These are phyloP conservation scores for Yarrowia sp. DNA, from an alignment of 805 yeast species.

Conservation along the genomic window DNA sequence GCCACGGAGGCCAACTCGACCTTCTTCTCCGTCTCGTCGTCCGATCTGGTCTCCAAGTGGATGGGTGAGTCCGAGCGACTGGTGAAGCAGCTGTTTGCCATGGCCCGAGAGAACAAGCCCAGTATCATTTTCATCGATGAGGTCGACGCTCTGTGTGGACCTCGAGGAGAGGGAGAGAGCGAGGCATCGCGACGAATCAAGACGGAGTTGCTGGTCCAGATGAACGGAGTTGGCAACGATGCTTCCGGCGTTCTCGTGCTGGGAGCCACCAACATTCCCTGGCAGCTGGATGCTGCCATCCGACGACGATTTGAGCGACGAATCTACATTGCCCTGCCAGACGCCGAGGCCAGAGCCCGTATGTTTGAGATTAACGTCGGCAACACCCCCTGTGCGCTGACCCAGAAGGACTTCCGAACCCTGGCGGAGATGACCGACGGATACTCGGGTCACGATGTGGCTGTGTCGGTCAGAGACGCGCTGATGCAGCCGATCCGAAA, in stretches of 20 bases:
- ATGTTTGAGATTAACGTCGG: slow-evolving; percentile 96
- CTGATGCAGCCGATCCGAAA: slow-evolving; percentile 96
- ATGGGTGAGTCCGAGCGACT: slow-evolving; percentile 98
- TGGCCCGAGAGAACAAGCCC: slow-evolving; percentile 97
- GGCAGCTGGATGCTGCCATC: slow-evolving; percentile 98
- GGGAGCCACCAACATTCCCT: slow-evolving; percentile 98
- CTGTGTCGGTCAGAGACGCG: slow-evolving; percentile 95
- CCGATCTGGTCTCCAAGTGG: slow-evolving; percentile 96
- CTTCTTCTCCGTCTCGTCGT: slow-evolving; percentile 92
- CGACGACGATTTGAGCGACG: slow-evolving; percentile 94
- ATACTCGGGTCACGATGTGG: slow-evolving; percentile 95
- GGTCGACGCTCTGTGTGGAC: slow-evolving; percentile 96
- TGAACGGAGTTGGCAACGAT: slow-evolving; percentile 99
- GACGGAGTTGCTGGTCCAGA: slow-evolving; percentile 92
- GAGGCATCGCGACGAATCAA: slow-evolving; percentile 96
- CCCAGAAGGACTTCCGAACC: slow-evolving; percentile 67
- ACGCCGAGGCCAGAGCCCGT: slow-evolving; percentile 81
- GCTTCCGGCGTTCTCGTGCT: slow-evolving; percentile 86
- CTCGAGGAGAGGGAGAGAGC: slow-evolving; percentile 96
- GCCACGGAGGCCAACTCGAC: slow-evolving; percentile 98
- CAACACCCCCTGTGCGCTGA: slow-evolving; percentile 76
- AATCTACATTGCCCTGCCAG: slow-evolving; percentile 93
- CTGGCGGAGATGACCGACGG: slow-evolving; percentile 95
- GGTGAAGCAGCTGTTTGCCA: slow-evolving; percentile 87
- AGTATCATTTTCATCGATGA: slow-evolving; percentile 96